Evolutionary conservation across 805 yeast species (phyloP).

Genomic region (Pichia cabralensis): DNA sequence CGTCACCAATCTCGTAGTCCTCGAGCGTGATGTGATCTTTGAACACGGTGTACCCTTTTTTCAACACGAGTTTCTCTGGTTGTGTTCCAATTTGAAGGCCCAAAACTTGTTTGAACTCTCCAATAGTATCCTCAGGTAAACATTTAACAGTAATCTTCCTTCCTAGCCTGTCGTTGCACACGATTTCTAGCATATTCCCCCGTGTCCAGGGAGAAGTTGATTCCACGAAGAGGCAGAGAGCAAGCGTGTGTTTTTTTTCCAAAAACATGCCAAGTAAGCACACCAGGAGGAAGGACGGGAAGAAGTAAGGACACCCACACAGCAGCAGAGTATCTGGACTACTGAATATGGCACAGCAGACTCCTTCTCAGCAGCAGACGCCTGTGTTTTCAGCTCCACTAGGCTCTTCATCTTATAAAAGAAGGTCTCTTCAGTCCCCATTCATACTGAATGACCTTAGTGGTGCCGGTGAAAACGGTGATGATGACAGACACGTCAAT

Average conservation of each 20-base stretch:
- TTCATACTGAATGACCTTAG: conserved; percentile 3
- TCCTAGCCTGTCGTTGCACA: conserved; percentile 74
- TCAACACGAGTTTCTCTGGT: conserved; percentile 55
- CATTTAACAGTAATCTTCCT: conserved; percentile 85
- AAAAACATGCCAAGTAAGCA: too few species aligned
- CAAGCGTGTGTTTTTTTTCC: too few species aligned
- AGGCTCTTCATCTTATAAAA: conserved; percentile 5
- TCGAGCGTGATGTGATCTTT: conserved; percentile 87
- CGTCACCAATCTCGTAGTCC: conserved; percentile 92
- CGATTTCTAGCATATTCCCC: conserved; percentile 60
- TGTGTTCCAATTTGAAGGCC: conserved; percentile 77
- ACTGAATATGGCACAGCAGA: too few species aligned
- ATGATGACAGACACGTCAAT: not conserved
- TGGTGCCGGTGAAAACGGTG: not conserved
- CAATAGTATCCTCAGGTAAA: conserved; percentile 72
- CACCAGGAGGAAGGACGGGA: too few species aligned
- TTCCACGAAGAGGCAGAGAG: not conserved
- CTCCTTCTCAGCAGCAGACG: too few species aligned
- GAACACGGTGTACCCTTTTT: conserved; percentile 74
- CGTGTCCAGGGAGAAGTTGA: not conserved
- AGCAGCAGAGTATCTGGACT: too few species aligned
- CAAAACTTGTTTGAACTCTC: conserved; percentile 79
- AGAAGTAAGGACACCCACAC: too few species aligned
- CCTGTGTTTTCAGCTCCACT: too few species aligned
- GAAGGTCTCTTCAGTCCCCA: conserved; percentile 11